Base-by-base conservation (phyloP, 192 early-diverging fungal species). In the Coemansia sp. region DNA sequence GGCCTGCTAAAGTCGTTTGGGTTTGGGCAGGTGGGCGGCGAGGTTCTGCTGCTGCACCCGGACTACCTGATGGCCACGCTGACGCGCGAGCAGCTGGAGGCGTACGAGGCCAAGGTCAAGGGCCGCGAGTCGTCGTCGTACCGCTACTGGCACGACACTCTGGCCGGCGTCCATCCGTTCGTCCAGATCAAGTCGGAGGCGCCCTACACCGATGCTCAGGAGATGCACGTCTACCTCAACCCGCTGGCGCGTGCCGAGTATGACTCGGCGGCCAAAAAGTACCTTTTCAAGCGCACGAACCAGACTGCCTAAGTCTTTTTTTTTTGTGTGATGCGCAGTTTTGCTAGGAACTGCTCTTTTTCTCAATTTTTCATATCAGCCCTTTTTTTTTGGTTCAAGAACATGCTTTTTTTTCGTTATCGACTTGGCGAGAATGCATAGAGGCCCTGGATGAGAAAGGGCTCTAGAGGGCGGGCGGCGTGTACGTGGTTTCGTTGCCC, bases 1-100 rank as follows among this genome's bases (percentile, higher is more conserved):
- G 92, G 83, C 66, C 58, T 95, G 39, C 82, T 95, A 60, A 92
- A 92, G 76, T 84, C 82, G 30, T 95, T 95, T 66, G 92, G 92
- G 48, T 95, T 95, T 70, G 90, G 92, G 31, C 90, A 95, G 70
- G 92, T 87, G 49, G 92, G 92, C 44, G 90, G 86, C 64, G 92
- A 95, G 61, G 59, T 91, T 12, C 78, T 95, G 7, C 69, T 92
- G 25, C 63, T 95, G 38, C 89, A 92, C 73, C 85, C 92, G 10
- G 88, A 93, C 64, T 93, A 89, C 62, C 65, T 92, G 23, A 75
- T 90, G 16, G 87, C 76, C 32, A 79, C 85, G 35, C 66, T 95
- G 13, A 77, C 83, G 49, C 78, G 82, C 38, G 51, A 72, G 41
- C 78, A 82, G 54, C 91, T 88, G 51, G 74, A 80, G 20, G 72